Conservation (phyloP, 257 asterid genomes). For the Solanum clarkiae region DNA sequence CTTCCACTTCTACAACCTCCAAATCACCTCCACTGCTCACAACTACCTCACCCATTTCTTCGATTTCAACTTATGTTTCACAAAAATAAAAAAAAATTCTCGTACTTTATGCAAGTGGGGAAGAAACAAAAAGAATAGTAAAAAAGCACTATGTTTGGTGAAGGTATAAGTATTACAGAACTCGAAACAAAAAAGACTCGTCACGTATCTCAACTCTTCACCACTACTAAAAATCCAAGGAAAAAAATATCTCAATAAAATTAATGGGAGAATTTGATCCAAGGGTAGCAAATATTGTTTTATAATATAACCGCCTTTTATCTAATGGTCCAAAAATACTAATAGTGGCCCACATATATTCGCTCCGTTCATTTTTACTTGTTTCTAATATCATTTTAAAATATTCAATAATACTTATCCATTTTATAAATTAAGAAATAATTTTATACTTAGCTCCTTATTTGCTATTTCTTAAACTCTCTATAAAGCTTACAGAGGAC, state of each 20-base stretch:
- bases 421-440: too few relatives aligned
- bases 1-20: constrained; percentile 16
- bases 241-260: neutral
- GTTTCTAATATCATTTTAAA: too few relatives aligned
- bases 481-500: too few relatives aligned
- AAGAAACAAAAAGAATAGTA: neutral
- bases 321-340: constrained; percentile 29
- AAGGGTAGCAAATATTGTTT: constrained; percentile 6
- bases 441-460: too few relatives aligned
- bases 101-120: neutral
- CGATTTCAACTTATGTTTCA: neutral
- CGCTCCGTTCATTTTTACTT: too few relatives aligned
- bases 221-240: neutral
- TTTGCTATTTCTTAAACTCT: too few relatives aligned
- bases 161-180: neutral
- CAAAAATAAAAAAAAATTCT: neutral
- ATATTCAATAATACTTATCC: too few relatives aligned
- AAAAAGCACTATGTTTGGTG: neutral
- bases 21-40: constrained; percentile 36
- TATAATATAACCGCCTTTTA: constrained; percentile 20
- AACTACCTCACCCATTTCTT: constrained; percentile 56
- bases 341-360: too few relatives aligned
- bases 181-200: neutral
- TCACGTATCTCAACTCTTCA: neutral
- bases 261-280: constrained; percentile 1